A percentile compares a stretch with the other conserved stretches of the same genome.
Evolutionary conservation across 2,329 filamentous ascomycete species (phyloP).

Genomic region (Sporothrix protearum): DNA sequence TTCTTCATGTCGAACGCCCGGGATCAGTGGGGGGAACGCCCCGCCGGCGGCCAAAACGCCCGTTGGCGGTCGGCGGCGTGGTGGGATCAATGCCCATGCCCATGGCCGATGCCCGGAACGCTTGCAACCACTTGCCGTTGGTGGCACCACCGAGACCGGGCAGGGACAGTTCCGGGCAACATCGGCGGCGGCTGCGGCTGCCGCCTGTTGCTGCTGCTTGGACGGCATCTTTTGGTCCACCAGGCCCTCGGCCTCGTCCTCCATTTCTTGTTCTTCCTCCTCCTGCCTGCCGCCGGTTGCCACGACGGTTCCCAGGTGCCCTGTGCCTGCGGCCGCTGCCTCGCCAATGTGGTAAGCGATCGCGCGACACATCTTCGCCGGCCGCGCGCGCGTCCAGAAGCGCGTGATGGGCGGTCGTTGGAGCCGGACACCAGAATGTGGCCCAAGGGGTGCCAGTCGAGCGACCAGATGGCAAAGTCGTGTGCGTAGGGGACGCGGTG

Average conservation of each 20-base stretch:
- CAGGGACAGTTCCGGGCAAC: slow-evolving; percentile 58
- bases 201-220: slow-evolving; percentile 40
- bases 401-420: slow-evolving; percentile 93
- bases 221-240: slow-evolving; percentile 83
- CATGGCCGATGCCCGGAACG: slow-evolving; percentile 45
- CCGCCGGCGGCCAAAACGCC: slow-evolving; percentile 43
- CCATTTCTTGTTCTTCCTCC: slow-evolving; percentile 87
- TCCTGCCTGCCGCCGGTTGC: slow-evolving; percentile 75
- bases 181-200: slow-evolving; percentile 38
- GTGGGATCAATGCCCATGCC: slow-evolving; percentile 43
- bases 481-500: slow-evolving; percentile 86
- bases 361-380: slow-evolving; percentile 77
- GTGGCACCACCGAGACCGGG: slow-evolving; percentile 47
- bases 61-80: slow-evolving; percentile 51
- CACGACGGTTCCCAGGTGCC: slow-evolving; percentile 90
- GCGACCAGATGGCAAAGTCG: slow-evolving; percentile 92
- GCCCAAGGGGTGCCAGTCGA: slow-evolving; percentile 95
- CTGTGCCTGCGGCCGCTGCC: slow-evolving; percentile 83
- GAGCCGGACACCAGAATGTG: slow-evolving; percentile 94
- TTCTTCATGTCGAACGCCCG: slow-evolving; percentile 59
- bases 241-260: slow-evolving; percentile 89
- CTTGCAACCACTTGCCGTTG: background rate
- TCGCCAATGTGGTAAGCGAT: slow-evolving; percentile 97
- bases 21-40: slow-evolving; percentile 40
- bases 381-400: slow-evolving; percentile 90